Evolutionary conservation across 768 basidiomycete species (phyloP), one percentile per base, ranked within the genome.

Genomic region (Mycena indigotica): DNA sequence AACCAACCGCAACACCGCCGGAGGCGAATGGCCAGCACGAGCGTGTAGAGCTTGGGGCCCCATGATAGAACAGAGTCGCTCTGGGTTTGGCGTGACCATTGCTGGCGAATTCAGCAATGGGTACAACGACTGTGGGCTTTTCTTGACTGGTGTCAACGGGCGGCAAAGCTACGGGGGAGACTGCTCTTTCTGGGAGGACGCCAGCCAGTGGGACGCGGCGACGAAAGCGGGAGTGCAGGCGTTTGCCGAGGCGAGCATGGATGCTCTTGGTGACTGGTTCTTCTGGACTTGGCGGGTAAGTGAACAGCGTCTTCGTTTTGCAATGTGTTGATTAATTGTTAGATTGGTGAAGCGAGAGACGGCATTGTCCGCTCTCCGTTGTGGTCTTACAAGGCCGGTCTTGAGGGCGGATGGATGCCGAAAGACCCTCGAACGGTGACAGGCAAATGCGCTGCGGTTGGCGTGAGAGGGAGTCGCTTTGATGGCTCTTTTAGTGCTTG

Each of bases 381-480:
- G 61, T 91, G 89, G 89, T 85, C 84, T 19, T 90, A 89, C 73
- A 72, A 83, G 65, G 83, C 88, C 56, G 89, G 88, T 1, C 74
- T 88, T 50, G 72, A 82, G 63, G 69, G 81, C 32, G 89, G 57
- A 5, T 54, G 57, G 57, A 58, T 59, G 28, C 58, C 58, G 5
- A 51, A 46, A 24, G 58, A 59, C 68, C 89, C 89, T 15, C 76
- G 88, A 50, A 69, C 64, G 16, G 78, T 82, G 3, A 41, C 72
- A 4, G 89, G 89, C 23, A 75, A 75, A 41, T 90, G 88, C 66
- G 72, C 60, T 28, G 71, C 74, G 4, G 68, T 86, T n/a, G 80
- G 79, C n/a, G 72, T 69, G 25, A 32, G 61, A 16, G 63, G 59
- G 30, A 55, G 64, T 4, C 67, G 63, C 5, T 83, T 81, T 57